These are phyloP conservation scores for Dendrocalamus latiflorus DNA, from an alignment of 202 grass and related monocot species.

Conservation along the genomic window DNA sequence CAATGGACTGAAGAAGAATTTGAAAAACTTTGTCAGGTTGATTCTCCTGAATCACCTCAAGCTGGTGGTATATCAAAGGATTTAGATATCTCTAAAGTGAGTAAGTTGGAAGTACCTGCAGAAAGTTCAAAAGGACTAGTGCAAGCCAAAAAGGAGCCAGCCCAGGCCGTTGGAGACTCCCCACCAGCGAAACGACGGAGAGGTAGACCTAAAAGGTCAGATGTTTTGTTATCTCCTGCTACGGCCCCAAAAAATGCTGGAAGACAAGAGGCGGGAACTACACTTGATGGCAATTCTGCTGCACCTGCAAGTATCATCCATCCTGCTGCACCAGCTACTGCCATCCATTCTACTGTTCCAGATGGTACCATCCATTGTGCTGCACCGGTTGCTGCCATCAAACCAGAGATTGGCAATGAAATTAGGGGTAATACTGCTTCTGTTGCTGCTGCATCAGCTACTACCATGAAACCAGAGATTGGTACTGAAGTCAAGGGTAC, in stretches of 20 bases:
- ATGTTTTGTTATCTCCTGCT: slow-evolving; percentile 31
- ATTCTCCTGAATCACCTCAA: slow-evolving; percentile 63
- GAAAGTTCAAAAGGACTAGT: slow-evolving; percentile 36
- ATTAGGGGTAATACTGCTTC: slow-evolving; percentile 27
- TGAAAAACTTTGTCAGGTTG: slow-evolving; percentile 96
- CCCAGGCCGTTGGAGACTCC: slow-evolving; percentile 42
- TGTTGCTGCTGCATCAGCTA: slow-evolving; percentile 19
- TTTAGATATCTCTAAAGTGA: slow-evolving; percentile 43
- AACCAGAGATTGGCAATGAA: slow-evolving; percentile 38
- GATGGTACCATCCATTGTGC: slow-evolving; percentile 29
- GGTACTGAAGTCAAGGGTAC: slow-evolving; percentile 30
- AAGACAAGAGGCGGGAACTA: slow-evolving; percentile 43
- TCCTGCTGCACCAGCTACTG: slow-evolving; percentile 29
- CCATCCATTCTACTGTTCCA: slow-evolving; percentile 29
- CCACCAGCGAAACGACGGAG: slow-evolving; percentile 79
- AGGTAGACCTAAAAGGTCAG: slow-evolving; percentile 82
- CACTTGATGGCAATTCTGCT: slow-evolving; percentile 24
- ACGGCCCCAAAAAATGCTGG: slow-evolving; percentile 16
- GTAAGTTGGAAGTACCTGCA: slow-evolving; percentile 43
- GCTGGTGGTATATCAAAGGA: slow-evolving; percentile 43
- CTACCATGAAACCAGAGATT: slow-evolving; percentile 30
- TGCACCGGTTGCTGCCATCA: slow-evolving; percentile 28
- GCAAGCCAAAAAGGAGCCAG: slow-evolving; percentile 25
- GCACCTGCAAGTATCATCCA: slow-evolving; percentile 23
- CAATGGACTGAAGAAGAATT: slow-evolving; percentile 99